Base-by-base conservation (phyloP, 257 asterid genomes). In the Penstemon newberryi region DNA sequence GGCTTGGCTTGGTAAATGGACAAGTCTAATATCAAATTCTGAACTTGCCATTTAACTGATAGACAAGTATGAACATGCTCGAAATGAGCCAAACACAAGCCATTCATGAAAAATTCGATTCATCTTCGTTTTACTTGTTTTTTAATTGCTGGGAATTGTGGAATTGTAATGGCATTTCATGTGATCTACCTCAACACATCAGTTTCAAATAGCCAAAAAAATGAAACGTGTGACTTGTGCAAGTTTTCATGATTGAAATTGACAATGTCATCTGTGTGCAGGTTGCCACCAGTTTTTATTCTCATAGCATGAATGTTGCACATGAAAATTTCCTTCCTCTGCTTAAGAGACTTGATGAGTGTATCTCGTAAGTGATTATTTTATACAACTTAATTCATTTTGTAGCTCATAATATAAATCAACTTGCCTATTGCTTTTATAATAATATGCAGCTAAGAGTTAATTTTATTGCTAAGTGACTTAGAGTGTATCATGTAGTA, bases 241-340 rank as follows among this genome's bases (percentile, higher is more conserved):
- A 50, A 54, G 11, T 69, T 67, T 71, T 71, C 77, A 57, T 53
- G 70, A 78, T 72, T 78, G 73, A 41, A 69, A 78, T 72, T 78
- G 75, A 41, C 69, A 45, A 44, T 81, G 25, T 45, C 76, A 58
- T 71, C 56, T 73, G 4, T 73, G 10, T 84, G 89, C 96, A 94
- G 99, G 96, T 94, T 75, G 96, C 98, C 5, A 87, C 96, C 80
- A 83, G 88, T 79, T 94, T 94, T 82, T 81, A 94, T 76, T 86
- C 98, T 76, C 93, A 98, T 73, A 85, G 77, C 78, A 94, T 94
- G 98, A 91, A 77, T 72, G 95, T 89, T 47, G 76, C 83, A 11
- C 89, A 82, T 66, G 84, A 78, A 33, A 91, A 82, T 79, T 94
- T 94, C 79, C 97, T 94, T 56, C 99, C 96, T 42, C 70, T 94